Evolutionary conservation across 208 protist species (phyloP), one percentile per base, ranked within the genome.

Genomic region (Borovskyia barvae): DNA sequence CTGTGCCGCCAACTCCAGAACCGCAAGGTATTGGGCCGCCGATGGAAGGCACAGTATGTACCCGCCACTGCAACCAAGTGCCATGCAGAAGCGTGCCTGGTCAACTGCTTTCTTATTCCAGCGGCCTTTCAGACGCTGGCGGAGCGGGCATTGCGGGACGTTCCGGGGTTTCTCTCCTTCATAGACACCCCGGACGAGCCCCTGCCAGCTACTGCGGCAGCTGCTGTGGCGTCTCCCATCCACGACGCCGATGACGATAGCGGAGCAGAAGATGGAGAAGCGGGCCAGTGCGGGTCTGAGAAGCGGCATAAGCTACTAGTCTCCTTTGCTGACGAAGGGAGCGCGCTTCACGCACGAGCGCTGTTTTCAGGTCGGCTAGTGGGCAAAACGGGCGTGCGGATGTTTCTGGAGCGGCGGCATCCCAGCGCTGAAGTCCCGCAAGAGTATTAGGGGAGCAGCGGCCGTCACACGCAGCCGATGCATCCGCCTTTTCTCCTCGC

Each of bases 281-380:
- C 14, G n/a, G 26, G 43, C n/a, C 28, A 30, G 11, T 40, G 59
- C 29, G 46, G 54, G 1, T 52, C 43, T 12, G 26, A 62, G 32
- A 26, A 12, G 25, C 61, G 32, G 22, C 35, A 59, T 48, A 75
- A 37, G 37, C 41, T 60, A 8, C 49, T 94, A 8, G 85, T 71
- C 5, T 85, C 82, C 4, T 94, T 94, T 63, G 82, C 77, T 39
- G 81, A 94, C 54, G 88, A 94, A 57, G 88, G 85, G 2, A 82
- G 80, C 50, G 85, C 85, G 7, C 66, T 92, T 24, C 80, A 94
- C 61, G 85, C 88, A 19, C 79, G 88, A 0, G 85, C 88, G 0
- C 67, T 94, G 56, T 51, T 94, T 17, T 94, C 88, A 0, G 88
- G 88, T 2, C 79, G 85, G 20, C 47, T 92, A 5, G 70, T 94